These are phyloP conservation scores for Dictyostelium capitatum DNA, from an alignment of 78 protist genomes.

Conservation along the genomic window DNA sequence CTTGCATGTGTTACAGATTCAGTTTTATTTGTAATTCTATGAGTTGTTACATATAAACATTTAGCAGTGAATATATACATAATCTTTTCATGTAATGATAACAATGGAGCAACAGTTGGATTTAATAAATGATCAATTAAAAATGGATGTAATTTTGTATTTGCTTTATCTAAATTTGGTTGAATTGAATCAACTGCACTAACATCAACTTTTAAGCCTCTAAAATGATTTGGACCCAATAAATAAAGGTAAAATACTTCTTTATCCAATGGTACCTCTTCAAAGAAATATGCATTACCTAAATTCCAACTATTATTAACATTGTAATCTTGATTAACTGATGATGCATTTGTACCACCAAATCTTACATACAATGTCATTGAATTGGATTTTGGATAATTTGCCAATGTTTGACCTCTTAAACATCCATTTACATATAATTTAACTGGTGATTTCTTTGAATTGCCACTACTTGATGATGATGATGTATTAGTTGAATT, in stretches of 20 bases:
- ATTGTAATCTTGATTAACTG: slow-evolving; percentile 14
- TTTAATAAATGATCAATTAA: slow-evolving; percentile 48
- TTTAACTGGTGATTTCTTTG: slow-evolving; percentile 53
- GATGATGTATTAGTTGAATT: not conserved
- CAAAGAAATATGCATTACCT: slow-evolving; percentile 63
- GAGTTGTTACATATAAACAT: slow-evolving; percentile 62
- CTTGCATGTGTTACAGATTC: slow-evolving; percentile 61
- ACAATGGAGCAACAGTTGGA: slow-evolving; percentile 38
- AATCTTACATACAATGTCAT: slow-evolving; percentile 46
- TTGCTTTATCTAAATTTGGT: slow-evolving; percentile 37
- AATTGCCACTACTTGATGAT: not conserved
- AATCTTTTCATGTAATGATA: slow-evolving; percentile 58
- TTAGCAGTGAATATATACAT: slow-evolving; percentile 61
- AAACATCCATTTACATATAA: slow-evolving; percentile 63
- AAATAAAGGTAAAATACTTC: slow-evolving; percentile 74
- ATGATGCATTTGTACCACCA: slow-evolving; percentile 59
- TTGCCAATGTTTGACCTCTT: slow-evolving; percentile 30
- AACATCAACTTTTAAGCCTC: slow-evolving; percentile 63
- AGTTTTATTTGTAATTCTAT: slow-evolving; percentile 55
- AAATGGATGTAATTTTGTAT: slow-evolving; percentile 52
- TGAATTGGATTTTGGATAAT: slow-evolving; percentile 60
- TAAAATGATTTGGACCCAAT: slow-evolving; percentile 66
- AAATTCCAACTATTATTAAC: slow-evolving; percentile 53
- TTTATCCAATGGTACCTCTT: slow-evolving; percentile 63
- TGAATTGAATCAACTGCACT: slow-evolving; percentile 26